Conservation (phyloP, 2,329 filamentous ascomycete genomes). For the Aspergillus calidoustus region DNA sequence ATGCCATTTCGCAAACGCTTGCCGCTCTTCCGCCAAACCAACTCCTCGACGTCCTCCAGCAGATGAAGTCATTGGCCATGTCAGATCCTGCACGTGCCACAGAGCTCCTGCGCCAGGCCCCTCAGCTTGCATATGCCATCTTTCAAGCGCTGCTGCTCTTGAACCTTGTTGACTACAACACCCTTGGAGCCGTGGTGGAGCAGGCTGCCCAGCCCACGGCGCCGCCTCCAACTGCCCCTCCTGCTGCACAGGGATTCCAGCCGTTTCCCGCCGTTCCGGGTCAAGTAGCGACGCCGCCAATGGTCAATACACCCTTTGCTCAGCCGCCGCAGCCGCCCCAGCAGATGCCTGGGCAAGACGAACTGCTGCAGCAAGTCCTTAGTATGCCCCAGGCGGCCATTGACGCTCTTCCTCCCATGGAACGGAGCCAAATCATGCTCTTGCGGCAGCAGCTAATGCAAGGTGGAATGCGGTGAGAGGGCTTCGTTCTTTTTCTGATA, state of each 20-base stretch:
- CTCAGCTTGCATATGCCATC: constrained; percentile 90
- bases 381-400: constrained; percentile 79
- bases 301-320: constrained; percentile 46
- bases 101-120: constrained; percentile 83
- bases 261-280: constrained; percentile 44
- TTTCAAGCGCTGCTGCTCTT: constrained; percentile 94
- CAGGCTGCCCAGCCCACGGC: constrained; percentile 52
- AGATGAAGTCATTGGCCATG: constrained; percentile 90
- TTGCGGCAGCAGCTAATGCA: constrained; percentile 68
- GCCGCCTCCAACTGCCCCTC: constrained; percentile 34
- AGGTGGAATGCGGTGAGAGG: constrained; percentile 39
- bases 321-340: constrained; percentile 52
- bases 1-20: constrained; percentile 90
- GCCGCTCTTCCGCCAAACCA: constrained; percentile 84
- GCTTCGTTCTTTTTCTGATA: constrained; percentile 12
- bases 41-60: constrained; percentile 87
- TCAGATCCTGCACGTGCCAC: constrained; percentile 81
- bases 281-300: constrained; percentile 59
- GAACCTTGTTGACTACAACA: constrained; percentile 84
- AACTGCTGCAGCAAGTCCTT: constrained; percentile 80
- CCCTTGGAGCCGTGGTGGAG: constrained; percentile 81
- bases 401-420: constrained; percentile 74
- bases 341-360: constrained; percentile 65
- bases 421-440: constrained; percentile 78
- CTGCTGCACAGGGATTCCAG: constrained; percentile 42